Percentiles rank a stretch among this genome's conserved stretches.
phyloP scores from a whole-genome alignment of 805 yeast genomes.

The Jamesozyma lodderae region DNA sequence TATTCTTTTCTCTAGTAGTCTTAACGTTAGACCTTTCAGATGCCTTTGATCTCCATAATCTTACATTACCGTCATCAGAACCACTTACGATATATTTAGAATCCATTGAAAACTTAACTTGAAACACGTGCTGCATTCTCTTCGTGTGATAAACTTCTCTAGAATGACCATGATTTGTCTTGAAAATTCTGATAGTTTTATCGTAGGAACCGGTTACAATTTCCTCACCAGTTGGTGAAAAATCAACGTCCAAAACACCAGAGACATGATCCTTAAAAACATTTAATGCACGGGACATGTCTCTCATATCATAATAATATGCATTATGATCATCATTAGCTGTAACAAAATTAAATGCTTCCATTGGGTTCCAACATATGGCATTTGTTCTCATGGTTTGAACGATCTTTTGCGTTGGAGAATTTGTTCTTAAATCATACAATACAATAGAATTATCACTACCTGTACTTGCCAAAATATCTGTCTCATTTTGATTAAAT shows the following conservation, averaged over 20 bases:
- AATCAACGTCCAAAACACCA: conserved; percentile 91
- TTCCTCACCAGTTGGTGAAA: conserved; percentile 95
- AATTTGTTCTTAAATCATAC: conserved; percentile 81
- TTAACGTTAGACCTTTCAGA: conserved; percentile 76
- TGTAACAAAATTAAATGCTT: conserved; percentile 85
- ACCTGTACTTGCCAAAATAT: conserved; percentile 79
- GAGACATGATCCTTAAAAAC: conserved; percentile 93
- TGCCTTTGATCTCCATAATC: conserved; percentile 87
- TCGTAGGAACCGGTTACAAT: conserved; percentile 93
- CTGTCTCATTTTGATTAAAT: conserved; percentile 86
- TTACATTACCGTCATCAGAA: conserved; percentile 90
- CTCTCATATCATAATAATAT: conserved; percentile 94
- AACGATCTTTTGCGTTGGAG: conserved; percentile 86
- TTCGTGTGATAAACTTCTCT: conserved; percentile 93
- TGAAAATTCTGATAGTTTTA: conserved; percentile 77
- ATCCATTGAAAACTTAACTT: conserved; percentile 80
- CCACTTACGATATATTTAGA: conserved; percentile 80
- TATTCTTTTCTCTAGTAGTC: conserved; percentile 68
- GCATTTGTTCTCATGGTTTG: conserved; percentile 77
- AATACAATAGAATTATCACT: conserved; percentile 84
- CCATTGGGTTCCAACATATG: conserved; percentile 95
- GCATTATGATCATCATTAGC: conserved; percentile 93
- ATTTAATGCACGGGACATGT: conserved; percentile 68
- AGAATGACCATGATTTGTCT: conserved; percentile 75
- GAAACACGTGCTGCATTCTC: conserved; percentile 92